A percentile compares a stretch with the other conserved stretches of the same genome.
phyloP scores from a whole-genome alignment of 257 asterid species.

The Solanum pennellii region DNA sequence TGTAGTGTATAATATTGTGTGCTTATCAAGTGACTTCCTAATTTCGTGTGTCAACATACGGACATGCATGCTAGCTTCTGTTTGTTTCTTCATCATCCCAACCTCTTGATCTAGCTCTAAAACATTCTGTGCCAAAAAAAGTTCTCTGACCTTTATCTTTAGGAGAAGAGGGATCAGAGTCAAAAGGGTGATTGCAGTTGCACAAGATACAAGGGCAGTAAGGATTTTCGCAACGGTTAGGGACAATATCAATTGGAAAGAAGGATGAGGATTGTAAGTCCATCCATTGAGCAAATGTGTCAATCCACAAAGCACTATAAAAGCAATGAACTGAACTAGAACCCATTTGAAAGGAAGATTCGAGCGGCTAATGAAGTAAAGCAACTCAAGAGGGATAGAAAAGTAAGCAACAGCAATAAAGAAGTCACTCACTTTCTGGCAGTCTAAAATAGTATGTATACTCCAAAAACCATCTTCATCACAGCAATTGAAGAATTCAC shows the following conservation, averaged over 20 bases:
- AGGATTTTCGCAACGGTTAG: slow-evolving; percentile 29
- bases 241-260: slow-evolving; percentile 31
- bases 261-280: slow-evolving; percentile 26
- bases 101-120: slow-evolving; percentile 40
- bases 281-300: slow-evolving; percentile 35
- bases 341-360: slow-evolving; percentile 43
- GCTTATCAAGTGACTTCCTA: slow-evolving; percentile 36
- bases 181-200: slow-evolving; percentile 35
- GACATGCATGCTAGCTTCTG: slow-evolving; percentile 35
- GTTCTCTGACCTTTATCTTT: slow-evolving; percentile 31
- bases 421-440: slow-evolving; percentile 32
- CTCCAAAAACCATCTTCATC: slow-evolving; percentile 36
- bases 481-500: slow-evolving; percentile 13
- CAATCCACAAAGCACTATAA: slow-evolving; percentile 36
- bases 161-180: slow-evolving; percentile 29
- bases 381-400: slow-evolving; percentile 33
- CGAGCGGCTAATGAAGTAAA: slow-evolving; percentile 31
- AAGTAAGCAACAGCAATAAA: slow-evolving; percentile 39
- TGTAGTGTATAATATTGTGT: slow-evolving; percentile 29
- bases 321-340: slow-evolving; percentile 26
- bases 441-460: slow-evolving; percentile 16
- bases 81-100: slow-evolving; percentile 34
- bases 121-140: slow-evolving; percentile 31
- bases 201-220: slow-evolving; percentile 39
- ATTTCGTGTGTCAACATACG: slow-evolving; percentile 36